A percentile compares a stretch with the other conserved stretches of the same genome.
phyloP scores from a whole-genome alignment of 176 grass and related monocot species.

The Bolboschoenus planiculmis region DNA sequence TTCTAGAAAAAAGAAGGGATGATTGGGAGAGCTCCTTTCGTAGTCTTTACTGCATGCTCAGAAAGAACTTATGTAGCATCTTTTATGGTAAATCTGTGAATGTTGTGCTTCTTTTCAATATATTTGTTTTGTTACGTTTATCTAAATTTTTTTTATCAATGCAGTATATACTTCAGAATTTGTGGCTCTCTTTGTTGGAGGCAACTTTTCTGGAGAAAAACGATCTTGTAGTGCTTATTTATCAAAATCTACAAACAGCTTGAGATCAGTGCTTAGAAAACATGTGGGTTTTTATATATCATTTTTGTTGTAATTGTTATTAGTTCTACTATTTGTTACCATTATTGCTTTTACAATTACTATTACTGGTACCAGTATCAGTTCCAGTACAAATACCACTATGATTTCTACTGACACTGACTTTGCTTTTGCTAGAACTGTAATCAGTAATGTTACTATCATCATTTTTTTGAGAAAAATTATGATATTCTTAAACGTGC shows the following conservation, averaged over 20 bases:
- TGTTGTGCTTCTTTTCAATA: neutral
- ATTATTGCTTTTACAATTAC: neutral
- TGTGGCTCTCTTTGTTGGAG: conserved; percentile 71
- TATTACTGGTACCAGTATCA: neutral
- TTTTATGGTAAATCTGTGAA: conserved; percentile 75
- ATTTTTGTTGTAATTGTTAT: neutral
- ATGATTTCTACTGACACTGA: neutral
- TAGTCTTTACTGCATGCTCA: conserved; percentile 80
- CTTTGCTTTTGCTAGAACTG: neutral
- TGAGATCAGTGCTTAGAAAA: conserved; percentile 74
- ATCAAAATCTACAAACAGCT: conserved; percentile 72
- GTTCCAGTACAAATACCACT: neutral
- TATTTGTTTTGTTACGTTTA: conserved; percentile 1
- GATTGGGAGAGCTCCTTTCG: conserved; percentile 87
- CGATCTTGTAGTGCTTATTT: conserved; percentile 68
- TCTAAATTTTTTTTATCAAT: conserved; percentile 15
- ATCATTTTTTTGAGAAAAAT: neutral
- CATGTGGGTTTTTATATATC: conserved; percentile 41
- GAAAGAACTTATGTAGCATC: conserved; percentile 66
- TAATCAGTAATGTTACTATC: neutral
- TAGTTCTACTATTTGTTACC: neutral
- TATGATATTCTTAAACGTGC: neutral
- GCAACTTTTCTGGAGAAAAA: conserved; percentile 35
- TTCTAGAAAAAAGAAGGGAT: conserved; percentile 59
- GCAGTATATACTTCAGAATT: conserved; percentile 84